These are phyloP conservation scores for Fusarium pseudonygamai DNA, from an alignment of 2,329 filamentous ascomycete species.

Conservation along the genomic window DNA sequence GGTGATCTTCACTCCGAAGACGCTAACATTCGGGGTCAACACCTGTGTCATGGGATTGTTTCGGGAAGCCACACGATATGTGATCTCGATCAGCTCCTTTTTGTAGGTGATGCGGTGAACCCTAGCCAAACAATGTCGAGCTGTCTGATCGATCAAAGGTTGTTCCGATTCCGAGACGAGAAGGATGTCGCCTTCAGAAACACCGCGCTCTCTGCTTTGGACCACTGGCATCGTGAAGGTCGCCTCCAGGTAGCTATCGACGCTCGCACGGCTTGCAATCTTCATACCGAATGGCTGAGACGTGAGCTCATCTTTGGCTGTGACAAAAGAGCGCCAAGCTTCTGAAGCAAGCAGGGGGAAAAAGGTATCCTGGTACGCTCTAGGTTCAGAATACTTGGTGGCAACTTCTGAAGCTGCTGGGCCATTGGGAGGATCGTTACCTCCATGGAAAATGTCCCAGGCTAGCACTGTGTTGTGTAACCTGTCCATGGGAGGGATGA, in stretches of 20 bases:
- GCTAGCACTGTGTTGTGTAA: constrained; percentile 87
- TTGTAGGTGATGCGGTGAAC: constrained; percentile 84
- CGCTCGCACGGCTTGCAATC: constrained; percentile 84
- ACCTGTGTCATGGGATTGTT: constrained; percentile 69
- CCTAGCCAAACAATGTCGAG: constrained; percentile 85
- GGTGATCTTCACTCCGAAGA: constrained; percentile 84
- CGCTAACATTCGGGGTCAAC: constrained; percentile 73
- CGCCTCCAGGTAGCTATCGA: constrained; percentile 93
- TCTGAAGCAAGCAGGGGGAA: constrained; percentile 90
- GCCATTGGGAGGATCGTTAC: constrained; percentile 83
- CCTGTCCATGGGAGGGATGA: constrained; percentile 87
- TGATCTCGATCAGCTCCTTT: constrained; percentile 82
- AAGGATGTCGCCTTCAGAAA: constrained; percentile 89
- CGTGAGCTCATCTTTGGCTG: constrained; percentile 85
- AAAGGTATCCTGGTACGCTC: constrained; percentile 88
- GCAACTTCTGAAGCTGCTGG: constrained; percentile 80
- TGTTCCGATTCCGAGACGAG: constrained; percentile 79
- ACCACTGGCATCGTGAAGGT: constrained; percentile 80
- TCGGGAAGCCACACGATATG: constrained; percentile 80
- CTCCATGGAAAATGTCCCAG: constrained; percentile 94
- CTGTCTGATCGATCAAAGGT: constrained; percentile 71
- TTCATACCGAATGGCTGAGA: constrained; percentile 87
- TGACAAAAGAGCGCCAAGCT: constrained; percentile 94
- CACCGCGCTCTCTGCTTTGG: constrained; percentile 74
- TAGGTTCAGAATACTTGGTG: constrained; percentile 78